A percentile compares a stretch with the other conserved stretches of the same genome.
These are phyloP conservation scores for Pythium rhizo-oryzae DNA, from an alignment of 352 stramenopile genomes.

Conservation along the genomic window DNA sequence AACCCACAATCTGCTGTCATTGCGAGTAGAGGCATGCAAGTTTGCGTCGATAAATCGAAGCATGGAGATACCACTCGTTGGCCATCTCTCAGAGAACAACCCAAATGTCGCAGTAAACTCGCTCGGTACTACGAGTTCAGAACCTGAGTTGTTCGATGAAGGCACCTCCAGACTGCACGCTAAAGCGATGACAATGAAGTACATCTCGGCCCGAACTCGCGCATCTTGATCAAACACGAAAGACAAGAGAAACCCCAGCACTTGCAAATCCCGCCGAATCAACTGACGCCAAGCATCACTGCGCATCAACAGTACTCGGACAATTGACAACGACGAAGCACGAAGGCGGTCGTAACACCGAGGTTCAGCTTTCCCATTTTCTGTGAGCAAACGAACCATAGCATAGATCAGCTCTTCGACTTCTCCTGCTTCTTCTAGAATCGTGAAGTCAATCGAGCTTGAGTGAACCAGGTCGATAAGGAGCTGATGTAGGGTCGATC, in stretches of 20 bases:
- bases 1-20: neutral
- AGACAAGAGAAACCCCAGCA: conserved; percentile 9
- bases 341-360: neutral
- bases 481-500: conserved; percentile 21
- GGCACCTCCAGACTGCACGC: conserved; percentile 47
- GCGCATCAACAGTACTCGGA: conserved; percentile 48
- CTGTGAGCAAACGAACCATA: neutral
- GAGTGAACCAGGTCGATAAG: conserved; percentile 16
- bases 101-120: conserved; percentile 23
- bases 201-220: conserved; percentile 55
- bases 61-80: conserved; percentile 1
- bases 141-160: neutral
- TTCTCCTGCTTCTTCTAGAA: conserved; percentile 43
- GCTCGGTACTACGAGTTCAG: conserved; percentile 1
- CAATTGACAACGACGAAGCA: conserved; percentile 13
- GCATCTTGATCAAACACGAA: conserved; percentile 46
- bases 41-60: neutral
- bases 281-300: conserved; percentile 37
- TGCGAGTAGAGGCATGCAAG: neutral
- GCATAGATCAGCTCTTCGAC: conserved; percentile 38
- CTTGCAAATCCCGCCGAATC: conserved; percentile 29
- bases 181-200: conserved; percentile 62
- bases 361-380: neutral
- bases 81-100: conserved; percentile 18
- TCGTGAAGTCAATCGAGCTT: conserved; percentile 26